These are phyloP conservation scores for Polytrichum commune DNA, from an alignment of 225 moss, liverwort and hornwort genomes.

Conservation along the genomic window DNA sequence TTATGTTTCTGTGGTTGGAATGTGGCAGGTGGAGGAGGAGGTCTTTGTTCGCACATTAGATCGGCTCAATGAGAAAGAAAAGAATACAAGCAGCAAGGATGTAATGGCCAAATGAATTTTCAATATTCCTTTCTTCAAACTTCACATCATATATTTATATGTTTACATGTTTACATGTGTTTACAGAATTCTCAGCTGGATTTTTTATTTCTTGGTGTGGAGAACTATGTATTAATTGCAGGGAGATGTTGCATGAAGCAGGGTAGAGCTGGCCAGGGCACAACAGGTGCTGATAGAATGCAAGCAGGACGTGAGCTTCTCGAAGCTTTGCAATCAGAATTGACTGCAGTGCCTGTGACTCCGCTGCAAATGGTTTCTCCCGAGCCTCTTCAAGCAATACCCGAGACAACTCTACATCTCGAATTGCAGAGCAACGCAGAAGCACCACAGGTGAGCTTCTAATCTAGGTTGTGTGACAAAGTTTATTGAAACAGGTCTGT, in stretches of 20 bases:
- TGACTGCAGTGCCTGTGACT: constrained; percentile 28
- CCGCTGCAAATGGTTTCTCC: constrained; percentile 5
- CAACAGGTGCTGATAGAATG: constrained; percentile 6
- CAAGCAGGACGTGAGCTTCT: constrained; percentile 43
- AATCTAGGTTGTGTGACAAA: neutral
- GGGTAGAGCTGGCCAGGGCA: constrained; percentile 15
- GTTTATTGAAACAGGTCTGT: neutral
- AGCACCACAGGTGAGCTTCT: constrained; percentile 1
- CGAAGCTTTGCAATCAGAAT: constrained; percentile 41
- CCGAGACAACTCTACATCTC: neutral
- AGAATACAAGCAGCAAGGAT: constrained; percentile 12
- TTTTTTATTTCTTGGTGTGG: neutral
- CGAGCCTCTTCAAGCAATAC: neutral
- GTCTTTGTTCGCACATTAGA: constrained; percentile 48
- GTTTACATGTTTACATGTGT: no score
- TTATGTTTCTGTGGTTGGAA: neutral
- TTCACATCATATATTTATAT: no score
- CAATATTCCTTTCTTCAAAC: no score
- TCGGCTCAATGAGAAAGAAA: constrained; percentile 33
- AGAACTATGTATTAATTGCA: neutral
- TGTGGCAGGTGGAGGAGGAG: constrained; percentile 52
- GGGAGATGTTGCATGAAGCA: constrained; percentile 13
- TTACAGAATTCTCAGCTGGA: neutral
- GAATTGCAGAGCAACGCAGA: neutral
- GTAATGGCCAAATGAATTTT: constrained; percentile 1